phyloP scores from a whole-genome alignment of 2,329 filamentous ascomycete species.

The Apiospora arundinis region DNA sequence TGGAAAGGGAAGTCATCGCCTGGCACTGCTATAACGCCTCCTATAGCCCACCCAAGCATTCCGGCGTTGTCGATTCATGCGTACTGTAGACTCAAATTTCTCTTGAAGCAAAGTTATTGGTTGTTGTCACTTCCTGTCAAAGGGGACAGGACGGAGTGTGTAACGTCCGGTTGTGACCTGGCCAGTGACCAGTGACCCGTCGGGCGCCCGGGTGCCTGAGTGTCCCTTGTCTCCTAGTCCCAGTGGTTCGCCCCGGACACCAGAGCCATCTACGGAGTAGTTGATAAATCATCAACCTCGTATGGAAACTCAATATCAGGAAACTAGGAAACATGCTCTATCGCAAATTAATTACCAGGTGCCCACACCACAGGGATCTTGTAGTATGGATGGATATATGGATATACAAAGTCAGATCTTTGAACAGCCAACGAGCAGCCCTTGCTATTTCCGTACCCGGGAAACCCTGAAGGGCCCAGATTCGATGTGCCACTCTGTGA shows the following conservation, averaged over 20 bases:
- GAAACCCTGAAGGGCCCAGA: conserved; percentile 1
- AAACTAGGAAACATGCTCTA: not conserved
- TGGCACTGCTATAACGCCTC: conserved; percentile 9
- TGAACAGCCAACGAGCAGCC: not conserved
- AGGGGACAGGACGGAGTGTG: not conserved
- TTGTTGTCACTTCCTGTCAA: not conserved
- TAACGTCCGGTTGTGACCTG: not conserved
- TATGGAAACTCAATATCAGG: not conserved
- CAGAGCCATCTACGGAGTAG: not conserved
- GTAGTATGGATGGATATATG: no score
- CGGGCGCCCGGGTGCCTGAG: not conserved
- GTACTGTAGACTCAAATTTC: not conserved
- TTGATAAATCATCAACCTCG: not conserved
- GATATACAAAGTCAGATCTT: not conserved
- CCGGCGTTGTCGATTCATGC: not conserved
- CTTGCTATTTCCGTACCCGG: not conserved
- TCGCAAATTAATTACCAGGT: not conserved
- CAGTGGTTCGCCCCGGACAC: conserved; percentile 2
- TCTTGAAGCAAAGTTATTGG: not conserved
- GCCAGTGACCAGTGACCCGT: not conserved
- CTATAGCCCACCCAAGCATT: conserved; percentile 2
- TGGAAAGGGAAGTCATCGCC: conserved; percentile 11
- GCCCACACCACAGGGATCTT: no score
- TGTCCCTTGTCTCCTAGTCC: not conserved
- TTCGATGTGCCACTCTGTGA: conserved; percentile 12